Evolutionary conservation across 2,329 filamentous ascomycete genomes (phyloP).

Genomic region (Phialocephala subalpina): DNA sequence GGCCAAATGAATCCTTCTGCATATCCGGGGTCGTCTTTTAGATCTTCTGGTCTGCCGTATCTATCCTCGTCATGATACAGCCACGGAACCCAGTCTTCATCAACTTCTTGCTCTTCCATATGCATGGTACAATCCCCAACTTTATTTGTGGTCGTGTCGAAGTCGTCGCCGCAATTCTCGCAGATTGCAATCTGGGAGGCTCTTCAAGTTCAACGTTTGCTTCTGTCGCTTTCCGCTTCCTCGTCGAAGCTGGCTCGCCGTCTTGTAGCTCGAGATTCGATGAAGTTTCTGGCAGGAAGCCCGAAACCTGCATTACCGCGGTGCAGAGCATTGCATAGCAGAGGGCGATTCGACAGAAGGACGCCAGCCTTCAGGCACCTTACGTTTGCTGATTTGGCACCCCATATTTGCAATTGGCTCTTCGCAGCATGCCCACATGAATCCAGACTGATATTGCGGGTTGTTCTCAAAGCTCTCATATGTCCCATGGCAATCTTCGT

Average conservation of each 20-base stretch:
- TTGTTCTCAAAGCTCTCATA: background rate
- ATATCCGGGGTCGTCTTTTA: conserved; percentile 21
- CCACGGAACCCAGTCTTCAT: conserved; percentile 24
- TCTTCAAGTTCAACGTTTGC: background rate
- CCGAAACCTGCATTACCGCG: no score
- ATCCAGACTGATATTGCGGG: background rate
- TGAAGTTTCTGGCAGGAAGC: no score
- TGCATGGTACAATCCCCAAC: no score
- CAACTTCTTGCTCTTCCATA: conserved; percentile 15
- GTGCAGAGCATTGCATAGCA: no score
- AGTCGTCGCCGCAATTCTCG: background rate
- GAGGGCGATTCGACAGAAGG: background rate
- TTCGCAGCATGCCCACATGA: background rate
- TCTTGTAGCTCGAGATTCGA: no score
- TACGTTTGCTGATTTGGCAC: background rate
- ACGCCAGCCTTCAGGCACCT: no score
- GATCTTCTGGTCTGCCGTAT: conserved; percentile 14
- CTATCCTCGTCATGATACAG: conserved; percentile 25
- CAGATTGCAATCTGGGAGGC: background rate
- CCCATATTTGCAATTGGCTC: background rate
- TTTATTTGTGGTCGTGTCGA: no score
- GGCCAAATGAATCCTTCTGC: conserved; percentile 24
- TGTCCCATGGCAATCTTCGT: background rate
- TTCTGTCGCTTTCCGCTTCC: background rate
- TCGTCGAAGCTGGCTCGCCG: no score